Conservation (phyloP, 306 rosid genomes). For the Abrus precatorius region DNA sequence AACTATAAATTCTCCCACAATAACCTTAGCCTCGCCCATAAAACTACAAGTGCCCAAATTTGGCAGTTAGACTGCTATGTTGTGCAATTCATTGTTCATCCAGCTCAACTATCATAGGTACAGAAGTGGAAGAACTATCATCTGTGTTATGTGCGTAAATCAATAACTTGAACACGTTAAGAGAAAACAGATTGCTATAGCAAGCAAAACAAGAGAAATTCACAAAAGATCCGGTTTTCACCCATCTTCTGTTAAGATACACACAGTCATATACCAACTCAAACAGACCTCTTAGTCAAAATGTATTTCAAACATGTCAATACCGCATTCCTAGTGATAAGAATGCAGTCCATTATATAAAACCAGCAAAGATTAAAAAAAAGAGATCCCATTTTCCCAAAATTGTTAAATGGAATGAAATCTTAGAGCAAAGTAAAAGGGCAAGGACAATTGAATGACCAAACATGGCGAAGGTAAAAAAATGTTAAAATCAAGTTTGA, state of each 20-base stretch:
- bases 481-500: slow-evolving; percentile 36
- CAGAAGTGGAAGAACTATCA: slow-evolving; percentile 19
- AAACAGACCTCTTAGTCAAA: slow-evolving; percentile 34
- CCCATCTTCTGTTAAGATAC: slow-evolving; percentile 18
- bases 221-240: slow-evolving; percentile 26
- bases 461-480: not conserved
- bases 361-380: not conserved
- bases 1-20: not conserved
- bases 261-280: slow-evolving; percentile 36
- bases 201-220: slow-evolving; percentile 20
- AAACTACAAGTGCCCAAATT: slow-evolving; percentile 22
- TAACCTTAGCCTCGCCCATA: not conserved
- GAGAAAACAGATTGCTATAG: slow-evolving; percentile 5
- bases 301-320: not conserved
- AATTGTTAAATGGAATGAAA: not conserved
- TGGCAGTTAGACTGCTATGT: slow-evolving; percentile 25
- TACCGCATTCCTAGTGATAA: not conserved
- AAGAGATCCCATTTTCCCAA: not conserved
- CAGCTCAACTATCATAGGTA: slow-evolving; percentile 6
- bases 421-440: not conserved
- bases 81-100: slow-evolving; percentile 22
- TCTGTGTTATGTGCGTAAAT: slow-evolving; percentile 5
- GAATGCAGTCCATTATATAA: not conserved
- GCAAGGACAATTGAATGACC: slow-evolving; percentile 6
- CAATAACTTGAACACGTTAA: not conserved